Evolutionary conservation across 768 basidiomycete genomes (phyloP).

Genomic region (Psilocybe cyanescens): DNA sequence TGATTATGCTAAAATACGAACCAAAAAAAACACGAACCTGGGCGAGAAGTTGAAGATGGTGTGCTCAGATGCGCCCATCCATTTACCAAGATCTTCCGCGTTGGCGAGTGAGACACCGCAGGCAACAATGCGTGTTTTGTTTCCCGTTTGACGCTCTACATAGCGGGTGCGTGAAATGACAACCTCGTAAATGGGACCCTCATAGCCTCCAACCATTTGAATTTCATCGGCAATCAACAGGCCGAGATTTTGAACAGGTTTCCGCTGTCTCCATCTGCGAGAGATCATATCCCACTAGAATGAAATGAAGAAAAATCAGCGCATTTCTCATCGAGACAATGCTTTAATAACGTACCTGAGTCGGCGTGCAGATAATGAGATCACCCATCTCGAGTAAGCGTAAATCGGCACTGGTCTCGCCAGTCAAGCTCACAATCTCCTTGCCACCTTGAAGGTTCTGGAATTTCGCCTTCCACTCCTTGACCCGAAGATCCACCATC

Average conservation of each 20-base stretch:
- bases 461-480: conserved; percentile 91
- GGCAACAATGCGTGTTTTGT: conserved; percentile 92
- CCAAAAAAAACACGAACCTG: conserved; percentile 48
- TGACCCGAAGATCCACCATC: conserved; percentile 91
- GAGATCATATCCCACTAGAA: conserved; percentile 93
- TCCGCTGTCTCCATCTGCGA: conserved; percentile 93
- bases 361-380: conserved; percentile 92
- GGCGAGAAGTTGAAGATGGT: conserved; percentile 98
- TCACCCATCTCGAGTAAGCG: conserved; percentile 90
- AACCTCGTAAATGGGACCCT: conserved; percentile 96
- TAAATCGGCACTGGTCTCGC: conserved; percentile 92
- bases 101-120: conserved; percentile 96
- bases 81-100: conserved; percentile 94
- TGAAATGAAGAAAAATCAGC: conserved; percentile 10
- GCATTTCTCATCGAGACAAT: background rate
- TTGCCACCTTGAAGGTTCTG: conserved; percentile 85
- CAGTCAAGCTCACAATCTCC: conserved; percentile 91
- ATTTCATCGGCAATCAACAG: conserved; percentile 95
- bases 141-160: conserved; percentile 91
- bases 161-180: conserved; percentile 96
- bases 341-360: conserved; percentile 60
- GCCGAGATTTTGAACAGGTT: conserved; percentile 94
- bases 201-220: conserved; percentile 92
- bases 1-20: conserved; percentile 8
- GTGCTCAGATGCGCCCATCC: conserved; percentile 94